Evolutionary conservation across 176 grass and related monocot genomes (phyloP), one percentile per base, ranked within the genome.

Genomic region (Cenchrus purpureus): DNA sequence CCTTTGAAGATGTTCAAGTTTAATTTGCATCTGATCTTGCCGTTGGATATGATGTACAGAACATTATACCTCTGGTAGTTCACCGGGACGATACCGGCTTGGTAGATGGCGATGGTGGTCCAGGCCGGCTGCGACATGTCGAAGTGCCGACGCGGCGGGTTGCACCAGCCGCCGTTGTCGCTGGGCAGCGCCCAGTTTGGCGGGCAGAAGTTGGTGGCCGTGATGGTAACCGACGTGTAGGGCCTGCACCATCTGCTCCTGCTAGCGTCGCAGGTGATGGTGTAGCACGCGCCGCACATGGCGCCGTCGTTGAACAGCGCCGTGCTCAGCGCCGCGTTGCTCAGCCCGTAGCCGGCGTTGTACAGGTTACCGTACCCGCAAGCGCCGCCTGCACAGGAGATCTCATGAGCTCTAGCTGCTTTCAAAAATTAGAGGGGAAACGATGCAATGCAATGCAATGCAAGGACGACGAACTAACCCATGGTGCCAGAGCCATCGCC

Each of bases 121-220:
- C 85, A 91, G 0, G 89, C 69, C 0, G 94, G 91, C 86, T 96
- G 94, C 1, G 94, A 85, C 86, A 96, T 93, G 79, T 96, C 94
- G 77, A 96, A 96, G 82, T 96, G 94, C n/a, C 79, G 81, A 11
- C 91, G 86, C 25, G 91, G 91, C 15, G 89, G 81, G 81, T 96
- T 96, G 84, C 94, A 96, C 94, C 94, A 93, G 15, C 94, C 94
- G 10, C 94, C 94, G 14, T 82, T 68, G 85, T 82, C 19, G 34
- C 11, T 83, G 53, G 83, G 62, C 0, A 86, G 79, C 44, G 79
- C 74, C 42, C 63, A 86, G 83, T 92, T 89, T 2, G 90, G 79
- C 2, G 90, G 90, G 87, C 87, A 92, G 17, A 83, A 84, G 85
- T 95, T 95, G 70, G 93, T 95, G 70, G 83, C 90, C 0, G 93